Conservation (phyloP, 164 flowering plant genomes). For the Brasenia schreberi region DNA sequence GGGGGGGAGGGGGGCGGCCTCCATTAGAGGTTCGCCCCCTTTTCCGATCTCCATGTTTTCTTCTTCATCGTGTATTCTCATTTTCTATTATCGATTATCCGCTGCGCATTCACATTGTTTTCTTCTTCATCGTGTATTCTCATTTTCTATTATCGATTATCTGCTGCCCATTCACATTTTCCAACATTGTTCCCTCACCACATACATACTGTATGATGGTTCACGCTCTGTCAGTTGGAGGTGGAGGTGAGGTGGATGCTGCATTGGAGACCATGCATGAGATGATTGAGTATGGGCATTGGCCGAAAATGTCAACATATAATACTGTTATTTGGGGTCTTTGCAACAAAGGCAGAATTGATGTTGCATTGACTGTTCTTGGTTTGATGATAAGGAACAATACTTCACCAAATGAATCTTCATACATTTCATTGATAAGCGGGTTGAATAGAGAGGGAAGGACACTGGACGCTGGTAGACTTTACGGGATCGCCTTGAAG, state of each 20-base stretch:
- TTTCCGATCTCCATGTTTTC: too few relatives aligned
- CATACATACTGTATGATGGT: slow-evolving; percentile 30
- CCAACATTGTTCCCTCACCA: slow-evolving; percentile 22
- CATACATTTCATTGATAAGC: slow-evolving; percentile 34
- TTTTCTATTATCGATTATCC: too few relatives aligned
- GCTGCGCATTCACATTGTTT: too few relatives aligned
- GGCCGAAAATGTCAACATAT: slow-evolving; percentile 31
- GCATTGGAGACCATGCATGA: slow-evolving; percentile 28
- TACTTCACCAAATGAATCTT: slow-evolving; percentile 19
- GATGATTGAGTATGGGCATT: slow-evolving; percentile 32
- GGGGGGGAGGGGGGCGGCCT: too few relatives aligned
- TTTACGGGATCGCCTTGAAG: slow-evolving; percentile 46
- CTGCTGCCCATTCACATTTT: too few relatives aligned
- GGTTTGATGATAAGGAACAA: slow-evolving; percentile 19
- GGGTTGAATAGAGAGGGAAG: slow-evolving; percentile 31
- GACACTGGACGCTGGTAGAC: slow-evolving; percentile 21
- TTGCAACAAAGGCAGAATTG: slow-evolving; percentile 35
- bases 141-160: too few relatives aligned
- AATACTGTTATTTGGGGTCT: slow-evolving; percentile 36
- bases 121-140: too few relatives aligned
- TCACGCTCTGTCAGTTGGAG: slow-evolving; percentile 32
- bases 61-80: too few relatives aligned
- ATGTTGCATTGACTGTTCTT: slow-evolving; percentile 35
- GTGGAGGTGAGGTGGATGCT: slow-evolving; percentile 20
- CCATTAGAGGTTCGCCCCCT: too few relatives aligned